Evolutionary conservation across 108 stramenopile genomes (phyloP).

Genomic region (Skeletonema menzelii): DNA sequence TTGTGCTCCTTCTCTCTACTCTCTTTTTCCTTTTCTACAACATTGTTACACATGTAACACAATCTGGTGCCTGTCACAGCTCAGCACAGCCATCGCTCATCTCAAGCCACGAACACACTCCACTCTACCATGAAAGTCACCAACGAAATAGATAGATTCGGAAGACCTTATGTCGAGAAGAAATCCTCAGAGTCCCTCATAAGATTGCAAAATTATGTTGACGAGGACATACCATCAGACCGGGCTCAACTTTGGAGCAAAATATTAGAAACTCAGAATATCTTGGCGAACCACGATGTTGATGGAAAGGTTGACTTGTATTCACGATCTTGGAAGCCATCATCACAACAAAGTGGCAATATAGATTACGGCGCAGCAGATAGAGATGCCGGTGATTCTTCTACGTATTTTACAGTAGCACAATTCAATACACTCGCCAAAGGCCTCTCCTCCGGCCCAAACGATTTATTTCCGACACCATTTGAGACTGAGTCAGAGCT

Average conservation of each 20-base stretch:
- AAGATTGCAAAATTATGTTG: background rate
- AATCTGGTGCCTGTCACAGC: too few relatives aligned
- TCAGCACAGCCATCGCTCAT: too few relatives aligned
- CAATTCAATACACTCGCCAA: slow-evolving; percentile 56
- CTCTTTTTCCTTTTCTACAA: too few relatives aligned
- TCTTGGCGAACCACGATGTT: background rate
- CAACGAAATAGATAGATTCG: too few relatives aligned
- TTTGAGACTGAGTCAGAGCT: background rate
- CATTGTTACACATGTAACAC: too few relatives aligned
- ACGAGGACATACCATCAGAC: background rate
- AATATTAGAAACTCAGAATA: background rate
- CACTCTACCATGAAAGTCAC: too few relatives aligned
- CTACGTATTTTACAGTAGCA: slow-evolving; percentile 31
- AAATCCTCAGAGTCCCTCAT: background rate
- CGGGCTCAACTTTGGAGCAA: background rate
- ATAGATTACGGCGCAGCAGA: background rate
- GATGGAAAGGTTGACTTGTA: background rate
- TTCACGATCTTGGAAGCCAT: background rate
- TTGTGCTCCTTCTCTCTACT: too few relatives aligned
- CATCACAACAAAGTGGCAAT: too few relatives aligned
- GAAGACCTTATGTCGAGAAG: too few relatives aligned
- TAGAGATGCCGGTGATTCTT: background rate
- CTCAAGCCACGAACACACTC: too few relatives aligned
- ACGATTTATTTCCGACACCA: slow-evolving; percentile 29
- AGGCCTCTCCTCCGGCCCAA: slow-evolving; percentile 49